Percentiles rank a stretch among this genome's conserved stretches.
These are phyloP conservation scores for Phlegmacium glaucopus DNA, from an alignment of 768 basidiomycete genomes.

Conservation along the genomic window DNA sequence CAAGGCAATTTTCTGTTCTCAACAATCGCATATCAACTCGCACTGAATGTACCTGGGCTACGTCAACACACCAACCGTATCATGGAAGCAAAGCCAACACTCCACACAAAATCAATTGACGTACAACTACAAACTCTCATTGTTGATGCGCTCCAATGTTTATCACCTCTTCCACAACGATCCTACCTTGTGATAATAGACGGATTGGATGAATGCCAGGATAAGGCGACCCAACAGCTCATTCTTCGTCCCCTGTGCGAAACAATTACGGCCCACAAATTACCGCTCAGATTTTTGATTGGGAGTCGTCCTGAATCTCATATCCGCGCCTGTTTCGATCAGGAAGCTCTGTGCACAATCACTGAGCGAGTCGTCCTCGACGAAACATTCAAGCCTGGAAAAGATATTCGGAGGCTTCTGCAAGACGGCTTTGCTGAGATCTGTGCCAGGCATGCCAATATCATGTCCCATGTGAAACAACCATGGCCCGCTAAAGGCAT, in stretches of 20 bases:
- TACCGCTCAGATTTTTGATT: constrained; percentile 18
- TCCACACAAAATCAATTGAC: constrained; percentile 5
- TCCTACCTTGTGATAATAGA: constrained; percentile 12
- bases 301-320: constrained; percentile 19
- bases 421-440: constrained; percentile 10
- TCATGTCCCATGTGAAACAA: constrained; percentile 1
- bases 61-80: neutral
- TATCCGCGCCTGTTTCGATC: constrained; percentile 6
- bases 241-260: constrained; percentile 7
- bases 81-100: constrained; percentile 1
- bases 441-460: neutral
- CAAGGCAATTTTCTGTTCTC: constrained; percentile 1
- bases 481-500: too few species aligned
- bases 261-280: neutral
- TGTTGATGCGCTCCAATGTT: neutral
- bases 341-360: neutral
- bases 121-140: constrained; percentile 8
- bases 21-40: constrained; percentile 22
- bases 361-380: neutral
- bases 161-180: neutral
- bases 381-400: constrained; percentile 2
- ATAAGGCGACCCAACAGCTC: constrained; percentile 1
- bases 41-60: constrained; percentile 1
- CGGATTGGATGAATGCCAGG: constrained; percentile 19
- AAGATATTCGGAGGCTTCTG: constrained; percentile 6